Percentiles rank a stretch among this genome's conserved stretches.
These are phyloP conservation scores for Setaria viridis DNA, from an alignment of 202 grass and related monocot species.

Conservation along the genomic window DNA sequence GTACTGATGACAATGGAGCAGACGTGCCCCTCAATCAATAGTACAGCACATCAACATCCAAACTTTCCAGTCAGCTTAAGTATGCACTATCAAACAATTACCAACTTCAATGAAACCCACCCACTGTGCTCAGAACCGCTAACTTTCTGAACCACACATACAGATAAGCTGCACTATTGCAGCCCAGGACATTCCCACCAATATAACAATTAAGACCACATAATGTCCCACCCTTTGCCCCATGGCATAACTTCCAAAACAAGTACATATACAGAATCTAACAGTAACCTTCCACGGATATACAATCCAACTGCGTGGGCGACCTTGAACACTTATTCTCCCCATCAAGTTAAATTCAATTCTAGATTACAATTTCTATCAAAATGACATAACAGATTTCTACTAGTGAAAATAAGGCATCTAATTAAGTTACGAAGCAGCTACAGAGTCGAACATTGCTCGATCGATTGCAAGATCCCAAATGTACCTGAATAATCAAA, in stretches of 20 bases:
- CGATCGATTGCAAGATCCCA: slow-evolving; percentile 19
- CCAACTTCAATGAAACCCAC: slow-evolving; percentile 35
- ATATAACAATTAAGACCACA: slow-evolving; percentile 29
- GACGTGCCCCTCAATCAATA: not conserved
- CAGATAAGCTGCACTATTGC: slow-evolving; percentile 15
- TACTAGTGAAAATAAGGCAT: not conserved
- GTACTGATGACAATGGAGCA: slow-evolving; percentile 25
- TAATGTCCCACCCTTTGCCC: not conserved
- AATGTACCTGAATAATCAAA: slow-evolving; percentile 9
- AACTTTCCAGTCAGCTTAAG: slow-evolving; percentile 37
- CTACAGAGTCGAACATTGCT: not conserved
- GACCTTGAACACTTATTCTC: slow-evolving; percentile 1
- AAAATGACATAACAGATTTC: not conserved
- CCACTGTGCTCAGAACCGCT: slow-evolving; percentile 20
- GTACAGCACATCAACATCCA: slow-evolving; percentile 49
- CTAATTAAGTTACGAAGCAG: slow-evolving; percentile 15
- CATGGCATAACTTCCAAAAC: not conserved
- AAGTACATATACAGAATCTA: slow-evolving; percentile 13
- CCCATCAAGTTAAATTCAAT: not conserved
- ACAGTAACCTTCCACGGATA: not conserved
- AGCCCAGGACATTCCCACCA: slow-evolving; percentile 10
- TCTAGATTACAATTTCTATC: not conserved
- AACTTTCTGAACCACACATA: slow-evolving; percentile 29
- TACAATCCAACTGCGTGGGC: not conserved
- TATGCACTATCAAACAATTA: slow-evolving; percentile 35